Percentiles rank a stretch among this genome's conserved stretches.
phyloP scores from a whole-genome alignment of 768 basidiomycete species.

The Zangia roseola region DNA sequence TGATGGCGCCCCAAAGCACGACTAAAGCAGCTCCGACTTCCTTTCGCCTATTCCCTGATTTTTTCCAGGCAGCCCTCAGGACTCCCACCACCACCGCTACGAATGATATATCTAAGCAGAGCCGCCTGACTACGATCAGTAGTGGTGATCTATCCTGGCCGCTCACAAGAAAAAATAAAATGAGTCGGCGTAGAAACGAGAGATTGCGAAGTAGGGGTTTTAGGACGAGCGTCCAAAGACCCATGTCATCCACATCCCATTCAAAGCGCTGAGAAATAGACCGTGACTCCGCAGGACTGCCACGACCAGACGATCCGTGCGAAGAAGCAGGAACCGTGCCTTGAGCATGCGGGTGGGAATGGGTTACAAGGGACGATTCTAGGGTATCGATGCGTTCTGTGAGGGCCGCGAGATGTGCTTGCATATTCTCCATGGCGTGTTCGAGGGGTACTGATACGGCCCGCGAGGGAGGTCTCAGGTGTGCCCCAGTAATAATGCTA shows the following conservation, averaged over 20 bases:
- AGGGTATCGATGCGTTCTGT: constrained; percentile 78
- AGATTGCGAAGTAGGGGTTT: constrained; percentile 59
- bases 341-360: constrained; percentile 32
- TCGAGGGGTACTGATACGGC: constrained; percentile 45
- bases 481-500: constrained; percentile 32
- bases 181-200: constrained; percentile 46
- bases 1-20: constrained; percentile 68
- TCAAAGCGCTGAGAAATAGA: constrained; percentile 27
- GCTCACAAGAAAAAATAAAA: constrained; percentile 57
- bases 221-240: constrained; percentile 76
- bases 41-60: constrained; percentile 63
- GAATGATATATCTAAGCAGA: constrained; percentile 80
- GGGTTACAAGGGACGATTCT: constrained; percentile 40
- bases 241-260: constrained; percentile 80
- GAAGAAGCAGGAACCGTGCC: constrained; percentile 43
- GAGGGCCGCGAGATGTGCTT: constrained; percentile 78
- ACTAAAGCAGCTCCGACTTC: constrained; percentile 67
- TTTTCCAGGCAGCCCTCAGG: constrained; percentile 60
- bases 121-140: constrained; percentile 63
- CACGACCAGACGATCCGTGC: constrained; percentile 39
- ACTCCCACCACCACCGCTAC: constrained; percentile 61
- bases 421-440: constrained; percentile 74
- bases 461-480: constrained; percentile 46
- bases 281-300: constrained; percentile 40
- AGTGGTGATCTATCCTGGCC: constrained; percentile 60